These are phyloP conservation scores for Aspergillus quadrilineatus DNA, from an alignment of 2,329 filamentous ascomycete genomes.

Conservation along the genomic window DNA sequence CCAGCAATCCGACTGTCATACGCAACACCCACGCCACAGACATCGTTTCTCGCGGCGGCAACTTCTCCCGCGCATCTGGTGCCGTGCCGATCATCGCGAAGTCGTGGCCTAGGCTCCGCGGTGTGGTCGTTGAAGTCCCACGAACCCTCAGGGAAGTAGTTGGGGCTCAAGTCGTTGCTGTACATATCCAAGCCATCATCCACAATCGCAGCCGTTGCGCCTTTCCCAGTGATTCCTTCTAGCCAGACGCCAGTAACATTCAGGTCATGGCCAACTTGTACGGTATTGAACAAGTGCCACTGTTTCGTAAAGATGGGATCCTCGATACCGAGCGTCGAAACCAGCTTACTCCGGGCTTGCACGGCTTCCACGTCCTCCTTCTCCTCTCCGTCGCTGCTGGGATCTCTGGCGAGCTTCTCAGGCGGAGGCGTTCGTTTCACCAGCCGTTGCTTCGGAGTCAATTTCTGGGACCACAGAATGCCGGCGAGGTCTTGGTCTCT, in stretches of 20 bases:
- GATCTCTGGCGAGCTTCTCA: slow-evolving; percentile 34
- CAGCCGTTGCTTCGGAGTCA: slow-evolving; percentile 61
- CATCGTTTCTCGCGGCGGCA: slow-evolving; percentile 84
- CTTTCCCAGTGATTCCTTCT: slow-evolving; percentile 84
- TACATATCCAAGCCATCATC: slow-evolving; percentile 97
- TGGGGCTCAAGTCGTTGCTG: slow-evolving; percentile 85
- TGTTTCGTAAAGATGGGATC: slow-evolving; percentile 93
- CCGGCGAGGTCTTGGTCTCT: slow-evolving; percentile 63
- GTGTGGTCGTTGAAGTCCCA: slow-evolving; percentile 93
- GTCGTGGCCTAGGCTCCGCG: slow-evolving; percentile 74
- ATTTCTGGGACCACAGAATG: slow-evolving; percentile 78
- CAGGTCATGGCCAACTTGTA: slow-evolving; percentile 82
- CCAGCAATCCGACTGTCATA: slow-evolving; percentile 89
- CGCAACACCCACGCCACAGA: slow-evolving; percentile 93
- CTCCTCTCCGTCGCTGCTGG: slow-evolving; percentile 40
- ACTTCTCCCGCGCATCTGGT: slow-evolving; percentile 95
- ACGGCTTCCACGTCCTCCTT: slow-evolving; percentile 49
- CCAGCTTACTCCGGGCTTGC: slow-evolving; percentile 60
- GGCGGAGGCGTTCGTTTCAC: slow-evolving; percentile 57
- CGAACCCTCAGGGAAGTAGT: slow-evolving; percentile 90
- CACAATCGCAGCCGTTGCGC: slow-evolving; percentile 86
- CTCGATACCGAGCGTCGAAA: slow-evolving; percentile 66
- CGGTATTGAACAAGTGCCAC: slow-evolving; percentile 89
- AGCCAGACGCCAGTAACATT: slow-evolving; percentile 95
- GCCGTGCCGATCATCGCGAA: slow-evolving; percentile 84